These are phyloP conservation scores for Skeletonema grethae DNA, from an alignment of 108 stramenopile species.

Conservation along the genomic window DNA sequence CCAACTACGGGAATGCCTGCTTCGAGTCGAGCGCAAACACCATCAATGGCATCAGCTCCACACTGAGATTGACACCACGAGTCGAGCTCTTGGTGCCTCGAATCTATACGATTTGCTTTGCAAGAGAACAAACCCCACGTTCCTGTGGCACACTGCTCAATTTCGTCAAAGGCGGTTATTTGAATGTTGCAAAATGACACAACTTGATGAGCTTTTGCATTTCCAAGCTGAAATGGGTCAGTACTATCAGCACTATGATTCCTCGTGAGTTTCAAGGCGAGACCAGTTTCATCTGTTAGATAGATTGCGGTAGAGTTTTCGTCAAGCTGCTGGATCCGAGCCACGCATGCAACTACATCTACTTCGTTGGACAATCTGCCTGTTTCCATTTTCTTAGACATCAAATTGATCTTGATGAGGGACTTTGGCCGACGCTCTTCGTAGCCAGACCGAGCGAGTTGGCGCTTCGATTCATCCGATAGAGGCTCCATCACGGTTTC, in stretches of 20 bases:
- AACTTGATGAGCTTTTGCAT: conserved; percentile 13
- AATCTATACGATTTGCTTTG: conserved; percentile 28
- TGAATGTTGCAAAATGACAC: conserved; percentile 61
- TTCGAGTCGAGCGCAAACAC: conserved; percentile 34
- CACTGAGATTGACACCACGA: conserved; percentile 35
- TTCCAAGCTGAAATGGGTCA: conserved; percentile 33
- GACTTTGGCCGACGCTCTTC: conserved; percentile 39
- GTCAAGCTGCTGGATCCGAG: conserved; percentile 22
- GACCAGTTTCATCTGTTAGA: conserved; percentile 58
- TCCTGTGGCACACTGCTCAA: conserved; percentile 65
- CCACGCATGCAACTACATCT: conserved; percentile 47
- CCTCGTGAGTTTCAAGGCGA: conserved; percentile 35
- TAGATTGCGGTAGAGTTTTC: conserved; percentile 27
- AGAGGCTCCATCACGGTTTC: conserved; percentile 53
- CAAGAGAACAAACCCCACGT: conserved; percentile 45
- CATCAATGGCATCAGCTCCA: conserved; percentile 16
- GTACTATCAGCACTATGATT: conserved; percentile 20
- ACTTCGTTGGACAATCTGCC: conserved; percentile 28
- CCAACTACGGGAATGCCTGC: conserved; percentile 38
- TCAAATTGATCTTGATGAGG: conserved; percentile 51
- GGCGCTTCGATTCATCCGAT: conserved; percentile 11
- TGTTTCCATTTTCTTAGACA: conserved; percentile 37
- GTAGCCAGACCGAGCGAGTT: conserved; percentile 36
- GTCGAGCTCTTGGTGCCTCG: conserved; percentile 34
- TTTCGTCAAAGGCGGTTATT: conserved; percentile 59